These are phyloP conservation scores for Calonectria naviculata DNA, from an alignment of 2,329 filamentous ascomycete genomes.

Conservation along the genomic window DNA sequence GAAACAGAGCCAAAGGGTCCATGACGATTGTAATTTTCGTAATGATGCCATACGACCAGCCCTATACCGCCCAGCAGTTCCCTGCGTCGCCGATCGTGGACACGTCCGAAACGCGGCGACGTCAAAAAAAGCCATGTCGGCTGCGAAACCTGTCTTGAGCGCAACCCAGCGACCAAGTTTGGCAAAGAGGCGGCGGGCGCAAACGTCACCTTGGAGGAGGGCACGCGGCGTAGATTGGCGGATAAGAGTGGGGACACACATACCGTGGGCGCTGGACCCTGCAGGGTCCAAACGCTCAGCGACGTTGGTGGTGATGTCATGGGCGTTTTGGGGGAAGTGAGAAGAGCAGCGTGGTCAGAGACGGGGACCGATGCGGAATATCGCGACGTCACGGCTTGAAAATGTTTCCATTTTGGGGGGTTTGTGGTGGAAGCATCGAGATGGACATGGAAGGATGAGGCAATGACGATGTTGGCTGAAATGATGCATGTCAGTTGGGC, in stretches of 20 bases:
- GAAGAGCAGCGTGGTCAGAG: too few relatives aligned
- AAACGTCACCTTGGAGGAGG: constrained; percentile 33
- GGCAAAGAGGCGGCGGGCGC: background rate
- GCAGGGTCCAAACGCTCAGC: constrained; percentile 30
- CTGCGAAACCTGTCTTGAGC: constrained; percentile 18
- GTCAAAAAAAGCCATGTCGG: background rate
- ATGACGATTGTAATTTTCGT: constrained; percentile 11
- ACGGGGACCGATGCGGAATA: background rate
- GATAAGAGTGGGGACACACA: constrained; percentile 1
- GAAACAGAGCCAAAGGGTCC: background rate
- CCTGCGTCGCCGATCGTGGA: constrained; percentile 5
- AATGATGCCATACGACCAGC: constrained; percentile 16
- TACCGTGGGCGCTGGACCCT: constrained; percentile 1
- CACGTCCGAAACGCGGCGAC: background rate
- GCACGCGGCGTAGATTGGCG: constrained; percentile 29
- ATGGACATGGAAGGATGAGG: background rate
- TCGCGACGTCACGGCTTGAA: background rate
- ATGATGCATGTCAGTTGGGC: background rate
- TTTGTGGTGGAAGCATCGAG: background rate
- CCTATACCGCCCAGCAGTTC: background rate
- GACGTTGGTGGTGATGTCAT: constrained; percentile 3
- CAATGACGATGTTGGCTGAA: background rate
- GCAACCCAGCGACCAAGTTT: background rate
- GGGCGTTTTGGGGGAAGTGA: background rate
- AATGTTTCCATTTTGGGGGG: background rate